phyloP scores from a whole-genome alignment of 306 rosid species.

The Cyamopsis tetragonoloba region DNA sequence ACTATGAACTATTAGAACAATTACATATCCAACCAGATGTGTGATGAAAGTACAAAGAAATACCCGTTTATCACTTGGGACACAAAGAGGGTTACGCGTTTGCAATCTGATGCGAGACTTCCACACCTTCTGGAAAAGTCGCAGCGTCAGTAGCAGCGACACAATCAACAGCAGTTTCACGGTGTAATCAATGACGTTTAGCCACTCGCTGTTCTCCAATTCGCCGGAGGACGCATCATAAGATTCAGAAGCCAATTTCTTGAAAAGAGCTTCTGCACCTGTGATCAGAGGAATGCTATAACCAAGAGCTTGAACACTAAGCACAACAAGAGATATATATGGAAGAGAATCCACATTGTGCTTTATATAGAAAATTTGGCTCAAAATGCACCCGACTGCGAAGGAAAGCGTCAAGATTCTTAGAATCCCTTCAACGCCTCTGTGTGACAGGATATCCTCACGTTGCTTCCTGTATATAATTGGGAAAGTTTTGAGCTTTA shows the following conservation, averaged over 20 bases:
- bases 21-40: constrained; percentile 57
- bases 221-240: constrained; percentile 40
- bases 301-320: constrained; percentile 81
- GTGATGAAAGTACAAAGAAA: constrained; percentile 42
- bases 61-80: constrained; percentile 72
- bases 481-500: constrained; percentile 63
- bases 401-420: constrained; percentile 76
- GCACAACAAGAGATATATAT: constrained; percentile 66
- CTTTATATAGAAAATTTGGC: constrained; percentile 70
- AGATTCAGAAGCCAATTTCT: constrained; percentile 50
- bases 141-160: constrained; percentile 63
- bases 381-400: constrained; percentile 60
- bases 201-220: constrained; percentile 56
- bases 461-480: constrained; percentile 71
- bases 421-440: constrained; percentile 72
- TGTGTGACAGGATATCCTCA: constrained; percentile 70
- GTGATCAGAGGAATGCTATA: constrained; percentile 81
- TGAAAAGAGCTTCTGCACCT: constrained; percentile 81
- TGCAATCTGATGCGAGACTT: constrained; percentile 73
- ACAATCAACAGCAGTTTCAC: constrained; percentile 74
- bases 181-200: constrained; percentile 56
- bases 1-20: constrained; percentile 52
- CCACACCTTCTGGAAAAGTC: constrained; percentile 93
- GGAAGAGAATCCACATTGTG: constrained; percentile 60
- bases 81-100: constrained; percentile 42